These are phyloP conservation scores for Santalum album DNA, from an alignment of 164 flowering plant species.

Conservation along the genomic window DNA sequence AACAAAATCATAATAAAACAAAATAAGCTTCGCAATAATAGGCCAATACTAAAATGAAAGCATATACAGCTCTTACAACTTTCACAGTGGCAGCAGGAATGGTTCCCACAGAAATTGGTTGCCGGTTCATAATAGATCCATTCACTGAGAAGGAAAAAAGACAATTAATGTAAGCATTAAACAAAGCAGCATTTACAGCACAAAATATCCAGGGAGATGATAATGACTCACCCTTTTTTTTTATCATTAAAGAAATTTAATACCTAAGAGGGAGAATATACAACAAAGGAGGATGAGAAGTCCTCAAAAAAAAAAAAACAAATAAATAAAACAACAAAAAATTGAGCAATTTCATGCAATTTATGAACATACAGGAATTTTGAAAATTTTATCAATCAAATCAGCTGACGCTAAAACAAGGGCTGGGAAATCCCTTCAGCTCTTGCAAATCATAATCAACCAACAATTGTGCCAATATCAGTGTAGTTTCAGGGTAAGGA, in stretches of 20 bases:
- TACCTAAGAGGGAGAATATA: too few species aligned
- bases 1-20: not conserved
- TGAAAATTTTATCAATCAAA: too few species aligned
- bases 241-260: too few species aligned
- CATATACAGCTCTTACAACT: conserved; percentile 44
- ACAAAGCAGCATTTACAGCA: conserved; percentile 8
- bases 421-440: too few species aligned
- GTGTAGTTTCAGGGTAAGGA: too few species aligned
- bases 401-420: too few species aligned
- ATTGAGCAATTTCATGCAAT: too few species aligned
- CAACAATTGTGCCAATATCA: too few species aligned
- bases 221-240: not conserved
- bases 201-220: not conserved
- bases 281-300: not conserved
- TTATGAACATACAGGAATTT: too few species aligned
- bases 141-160: conserved; percentile 36
- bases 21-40: not conserved
- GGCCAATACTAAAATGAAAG: not conserved
- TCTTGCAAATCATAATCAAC: too few species aligned
- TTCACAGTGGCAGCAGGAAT: conserved; percentile 70
- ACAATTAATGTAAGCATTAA: conserved; percentile 8
- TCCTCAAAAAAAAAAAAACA: too few species aligned
- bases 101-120: conserved; percentile 42
- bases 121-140: conserved; percentile 62
- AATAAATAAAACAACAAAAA: too few species aligned